A percentile compares a stretch with the other conserved stretches of the same genome.
Conservation (phyloP, 768 basidiomycete species). For the Panellus pusillus region DNA sequence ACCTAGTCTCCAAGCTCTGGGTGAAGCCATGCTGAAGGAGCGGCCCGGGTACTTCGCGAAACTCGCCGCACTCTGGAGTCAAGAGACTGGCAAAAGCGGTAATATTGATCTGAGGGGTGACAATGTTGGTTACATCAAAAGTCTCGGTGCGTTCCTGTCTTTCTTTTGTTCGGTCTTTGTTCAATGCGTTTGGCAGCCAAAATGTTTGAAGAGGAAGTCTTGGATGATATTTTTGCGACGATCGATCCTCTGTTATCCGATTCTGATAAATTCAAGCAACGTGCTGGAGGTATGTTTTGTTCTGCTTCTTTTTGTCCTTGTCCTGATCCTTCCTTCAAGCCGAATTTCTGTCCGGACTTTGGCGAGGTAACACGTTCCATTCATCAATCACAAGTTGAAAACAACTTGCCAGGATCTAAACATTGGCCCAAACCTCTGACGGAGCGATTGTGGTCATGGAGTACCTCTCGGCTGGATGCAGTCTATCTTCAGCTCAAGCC, state of each 20-base stretch:
- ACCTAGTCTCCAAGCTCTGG: conserved; percentile 52
- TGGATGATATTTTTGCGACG: conserved; percentile 53
- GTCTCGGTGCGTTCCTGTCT: conserved; percentile 31
- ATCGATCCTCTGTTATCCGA: conserved; percentile 66
- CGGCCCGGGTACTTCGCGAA: conserved; percentile 54
- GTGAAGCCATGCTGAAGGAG: conserved; percentile 40
- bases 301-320: conserved; percentile 4
- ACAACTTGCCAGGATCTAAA: conserved; percentile 59
- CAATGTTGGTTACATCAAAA: conserved; percentile 43
- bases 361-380: conserved; percentile 55
- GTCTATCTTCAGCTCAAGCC: conserved; percentile 80
- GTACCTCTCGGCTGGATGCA: conserved; percentile 54
- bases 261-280: conserved; percentile 80
- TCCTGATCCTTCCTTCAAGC: conserved; percentile 23
- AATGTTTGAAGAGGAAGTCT: conserved; percentile 52
- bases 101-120: conserved; percentile 58
- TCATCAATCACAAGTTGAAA: neutral
- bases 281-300: conserved; percentile 63
- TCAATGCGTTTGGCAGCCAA: conserved; percentile 49
- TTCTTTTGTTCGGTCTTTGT: neutral
- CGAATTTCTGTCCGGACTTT: conserved; percentile 65
- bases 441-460: conserved; percentile 72
- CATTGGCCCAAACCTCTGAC: conserved; percentile 69
- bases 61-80: conserved; percentile 68
- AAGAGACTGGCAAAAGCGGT: conserved; percentile 68